Percentiles rank a stretch among this genome's conserved stretches.
Conservation (phyloP, 2,329 filamentous ascomycete species). For the Polytolypa hystricis region DNA sequence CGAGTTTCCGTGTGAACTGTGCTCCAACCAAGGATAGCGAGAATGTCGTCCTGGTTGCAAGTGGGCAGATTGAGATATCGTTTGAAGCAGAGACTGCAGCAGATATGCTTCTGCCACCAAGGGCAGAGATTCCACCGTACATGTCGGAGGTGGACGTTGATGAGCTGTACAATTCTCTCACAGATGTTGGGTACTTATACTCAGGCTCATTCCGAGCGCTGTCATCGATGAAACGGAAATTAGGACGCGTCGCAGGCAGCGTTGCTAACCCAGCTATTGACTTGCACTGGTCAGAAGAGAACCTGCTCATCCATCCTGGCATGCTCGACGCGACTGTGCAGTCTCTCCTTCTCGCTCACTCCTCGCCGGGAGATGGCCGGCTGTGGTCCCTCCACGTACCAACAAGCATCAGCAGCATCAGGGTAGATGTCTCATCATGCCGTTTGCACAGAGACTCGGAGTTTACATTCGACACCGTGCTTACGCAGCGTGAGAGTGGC, state of each 20-base stretch:
- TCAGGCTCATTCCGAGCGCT: constrained; percentile 12
- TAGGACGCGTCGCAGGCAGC: constrained; percentile 1
- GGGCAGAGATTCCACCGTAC: neutral
- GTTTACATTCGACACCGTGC: constrained; percentile 14
- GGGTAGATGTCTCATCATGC: neutral
- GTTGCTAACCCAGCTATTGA: neutral
- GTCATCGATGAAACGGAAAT: constrained; percentile 11
- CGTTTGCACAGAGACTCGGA: constrained; percentile 3
- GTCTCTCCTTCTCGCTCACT: constrained; percentile 10
- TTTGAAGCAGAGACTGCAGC: neutral
- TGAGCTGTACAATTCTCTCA: constrained; percentile 13
- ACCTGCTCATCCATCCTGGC: constrained; percentile 12
- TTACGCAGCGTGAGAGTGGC: constrained; percentile 9
- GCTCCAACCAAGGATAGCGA: neutral
- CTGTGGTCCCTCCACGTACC: constrained; percentile 13
- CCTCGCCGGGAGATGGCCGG: constrained; percentile 11
- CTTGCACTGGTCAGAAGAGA: neutral
- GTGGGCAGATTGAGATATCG: constrained; percentile 2
- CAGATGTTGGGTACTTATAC: constrained; percentile 15
- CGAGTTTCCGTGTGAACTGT: constrained; percentile 2
- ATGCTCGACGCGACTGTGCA: constrained; percentile 16
- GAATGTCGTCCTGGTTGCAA: constrained; percentile 1
- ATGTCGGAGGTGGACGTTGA: constrained; percentile 4
- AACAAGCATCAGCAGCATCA: constrained; percentile 4
- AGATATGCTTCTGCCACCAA: neutral